A percentile compares a stretch with the other conserved stretches of the same genome.
phyloP scores from a whole-genome alignment of 805 yeast species.

The Starmera amethionina region DNA sequence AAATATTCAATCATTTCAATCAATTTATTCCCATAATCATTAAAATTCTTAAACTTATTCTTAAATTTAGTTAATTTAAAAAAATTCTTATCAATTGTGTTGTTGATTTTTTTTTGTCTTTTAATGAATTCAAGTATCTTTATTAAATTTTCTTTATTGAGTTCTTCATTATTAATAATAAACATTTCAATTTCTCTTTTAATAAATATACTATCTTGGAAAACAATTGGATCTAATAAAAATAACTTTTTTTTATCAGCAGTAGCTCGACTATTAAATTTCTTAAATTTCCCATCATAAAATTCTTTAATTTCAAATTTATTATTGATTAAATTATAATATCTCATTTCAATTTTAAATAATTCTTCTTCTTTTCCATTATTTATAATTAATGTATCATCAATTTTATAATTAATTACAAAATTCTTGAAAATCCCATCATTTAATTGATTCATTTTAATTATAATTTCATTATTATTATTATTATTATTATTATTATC shows the following conservation, averaged over 20 bases:
- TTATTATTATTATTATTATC: too few relatives aligned
- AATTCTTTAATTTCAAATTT: constrained; percentile 4
- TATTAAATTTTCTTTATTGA: not conserved
- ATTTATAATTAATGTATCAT: constrained; percentile 8
- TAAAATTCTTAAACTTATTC: not conserved
- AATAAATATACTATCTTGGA: constrained; percentile 25
- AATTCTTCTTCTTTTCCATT: constrained; percentile 2
- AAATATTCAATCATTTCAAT: not conserved
- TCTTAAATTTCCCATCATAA: constrained; percentile 1
- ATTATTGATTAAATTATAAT: constrained; percentile 8
- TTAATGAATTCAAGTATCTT: not conserved
- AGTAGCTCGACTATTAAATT: too few relatives aligned
- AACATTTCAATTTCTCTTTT: constrained; percentile 27
- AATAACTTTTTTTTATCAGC: too few relatives aligned
- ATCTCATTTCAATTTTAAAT: not conserved
- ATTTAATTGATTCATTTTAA: constrained; percentile 9
- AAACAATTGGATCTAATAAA: not conserved
- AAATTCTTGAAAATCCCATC: constrained; percentile 15
- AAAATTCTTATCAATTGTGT: not conserved
- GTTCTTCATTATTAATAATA: constrained; percentile 15
- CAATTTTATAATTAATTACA: constrained; percentile 9
- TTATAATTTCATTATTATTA: not conserved
- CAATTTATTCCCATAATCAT: not conserved
- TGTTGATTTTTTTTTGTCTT: not conserved
- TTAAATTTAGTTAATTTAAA: not conserved